These are phyloP conservation scores for Arxiozyma slooffiae DNA, from an alignment of 1,139 yeast genomes.

Conservation along the genomic window DNA sequence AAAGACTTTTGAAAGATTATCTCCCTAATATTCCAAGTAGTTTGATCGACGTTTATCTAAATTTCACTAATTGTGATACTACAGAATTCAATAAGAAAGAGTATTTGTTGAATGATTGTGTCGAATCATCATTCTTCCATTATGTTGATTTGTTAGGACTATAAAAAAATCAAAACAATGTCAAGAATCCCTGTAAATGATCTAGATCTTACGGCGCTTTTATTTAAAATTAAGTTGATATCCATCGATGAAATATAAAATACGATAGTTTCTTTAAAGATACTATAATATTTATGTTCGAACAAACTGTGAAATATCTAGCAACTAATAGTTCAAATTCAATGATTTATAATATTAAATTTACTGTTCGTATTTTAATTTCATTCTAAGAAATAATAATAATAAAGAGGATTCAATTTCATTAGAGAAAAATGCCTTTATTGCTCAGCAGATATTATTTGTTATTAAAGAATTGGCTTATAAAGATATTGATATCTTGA, in stretches of 20 bases:
- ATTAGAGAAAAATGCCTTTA: not conserved
- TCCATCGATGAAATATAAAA: constrained; percentile 19
- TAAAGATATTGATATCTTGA: not conserved
- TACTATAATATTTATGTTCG: constrained; percentile 6
- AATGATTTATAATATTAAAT: constrained; percentile 5
- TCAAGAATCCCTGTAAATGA: constrained; percentile 36
- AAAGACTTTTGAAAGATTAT: constrained; percentile 22
- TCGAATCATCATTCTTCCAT: constrained; percentile 25
- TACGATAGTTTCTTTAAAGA: constrained; percentile 11
- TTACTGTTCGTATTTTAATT: constrained; percentile 5
- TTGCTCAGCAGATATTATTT: constrained; percentile 3
- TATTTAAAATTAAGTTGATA: constrained; percentile 34
- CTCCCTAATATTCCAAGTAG: constrained; percentile 17
- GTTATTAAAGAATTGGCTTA: not conserved
- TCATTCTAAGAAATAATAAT: not conserved
- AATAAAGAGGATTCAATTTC: not conserved
- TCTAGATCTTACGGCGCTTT: constrained; percentile 40
- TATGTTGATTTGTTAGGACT: constrained; percentile 21
- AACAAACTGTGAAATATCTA: constrained; percentile 10
- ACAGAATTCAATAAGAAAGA: constrained; percentile 7
- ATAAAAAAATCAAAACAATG: constrained; percentile 15
- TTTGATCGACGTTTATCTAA: constrained; percentile 12
- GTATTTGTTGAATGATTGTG: constrained; percentile 8
- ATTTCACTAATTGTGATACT: constrained; percentile 18
- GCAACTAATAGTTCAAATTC: constrained; percentile 5